Conservation (phyloP, 1,139 yeast genomes). For the Magnusiomyces starmeri region DNA sequence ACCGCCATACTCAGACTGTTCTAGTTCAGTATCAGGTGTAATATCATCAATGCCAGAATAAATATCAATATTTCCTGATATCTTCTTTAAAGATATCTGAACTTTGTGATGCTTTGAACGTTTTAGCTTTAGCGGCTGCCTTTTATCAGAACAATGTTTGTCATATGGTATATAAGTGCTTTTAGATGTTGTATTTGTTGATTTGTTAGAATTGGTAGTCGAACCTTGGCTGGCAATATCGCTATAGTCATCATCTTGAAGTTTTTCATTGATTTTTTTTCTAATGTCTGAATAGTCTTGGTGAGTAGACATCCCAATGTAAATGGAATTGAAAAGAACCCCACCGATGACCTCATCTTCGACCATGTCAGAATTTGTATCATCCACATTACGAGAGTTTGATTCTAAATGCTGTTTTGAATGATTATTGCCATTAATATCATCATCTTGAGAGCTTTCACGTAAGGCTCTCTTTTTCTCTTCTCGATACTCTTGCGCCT, state of each 20-base stretch:
- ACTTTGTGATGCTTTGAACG: conserved; percentile 64
- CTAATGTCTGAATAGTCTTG: conserved; percentile 44
- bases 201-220: conserved; percentile 18
- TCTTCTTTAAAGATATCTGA: conserved; percentile 46
- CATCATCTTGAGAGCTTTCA: conserved; percentile 9
- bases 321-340: conserved; percentile 65
- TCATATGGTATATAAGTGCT: too few species aligned
- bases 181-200: not conserved
- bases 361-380: conserved; percentile 22
- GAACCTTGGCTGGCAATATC: conserved; percentile 25
- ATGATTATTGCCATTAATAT: conserved; percentile 5
- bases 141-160: conserved; percentile 29
- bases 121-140: conserved; percentile 44
- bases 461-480: conserved; percentile 15
- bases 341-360: conserved; percentile 47
- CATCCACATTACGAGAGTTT: conserved; percentile 6
- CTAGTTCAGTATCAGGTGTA: not conserved
- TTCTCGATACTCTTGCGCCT: conserved; percentile 35
- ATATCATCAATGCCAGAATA: conserved; percentile 39
- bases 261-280: conserved; percentile 45
- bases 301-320: conserved; percentile 52
- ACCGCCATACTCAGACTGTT: conserved; percentile 6
- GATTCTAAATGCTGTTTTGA: not conserved
- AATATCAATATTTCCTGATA: conserved; percentile 44
- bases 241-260: conserved; percentile 30